phyloP scores from a whole-genome alignment of 495 filamentous ascomycete genomes.

The Penicillium macrosclerotiorum region DNA sequence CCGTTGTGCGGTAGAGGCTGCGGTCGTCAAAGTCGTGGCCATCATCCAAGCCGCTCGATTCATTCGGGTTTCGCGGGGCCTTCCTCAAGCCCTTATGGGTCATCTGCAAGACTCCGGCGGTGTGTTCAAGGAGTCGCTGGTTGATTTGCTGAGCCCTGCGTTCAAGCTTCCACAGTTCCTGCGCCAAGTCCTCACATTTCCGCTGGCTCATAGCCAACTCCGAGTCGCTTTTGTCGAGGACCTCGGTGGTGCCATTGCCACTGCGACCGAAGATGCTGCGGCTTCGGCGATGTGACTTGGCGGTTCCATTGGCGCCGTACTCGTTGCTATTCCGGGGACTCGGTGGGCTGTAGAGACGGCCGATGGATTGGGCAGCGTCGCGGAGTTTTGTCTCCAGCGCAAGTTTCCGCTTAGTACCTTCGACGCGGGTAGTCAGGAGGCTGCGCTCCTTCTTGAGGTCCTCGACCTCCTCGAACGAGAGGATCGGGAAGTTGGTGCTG shows the following conservation, averaged over 20 bases:
- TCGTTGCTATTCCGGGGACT: conserved; percentile 36
- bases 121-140: conserved; percentile 77
- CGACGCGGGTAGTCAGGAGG: conserved; percentile 68
- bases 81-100: conserved; percentile 69
- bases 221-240: conserved; percentile 60
- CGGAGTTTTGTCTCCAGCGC: conserved; percentile 90
- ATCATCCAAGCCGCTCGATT: conserved; percentile 65
- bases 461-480: conserved; percentile 89
- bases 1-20: conserved; percentile 71
- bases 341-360: conserved; percentile 66
- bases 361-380: conserved; percentile 86
- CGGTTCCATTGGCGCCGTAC: conserved; percentile 26
- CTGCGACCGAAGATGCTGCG: conserved; percentile 53
- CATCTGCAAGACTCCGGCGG: conserved; percentile 84
- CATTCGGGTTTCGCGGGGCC: conserved; percentile 45
- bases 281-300: conserved; percentile 30
- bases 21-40: conserved; percentile 73
- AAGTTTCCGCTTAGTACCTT: conserved; percentile 74
- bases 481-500: conserved; percentile 75
- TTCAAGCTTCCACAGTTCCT: conserved; percentile 76
- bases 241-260: conserved; percentile 27
- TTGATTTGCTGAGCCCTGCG: conserved; percentile 69
- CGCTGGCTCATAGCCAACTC: conserved; percentile 70
- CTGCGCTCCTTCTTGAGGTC: conserved; percentile 80
- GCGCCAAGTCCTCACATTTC: conserved; percentile 81